Evolutionary conservation across 345 rosid genomes (phyloP), one percentile per base, ranked within the genome.

Genomic region (Turritis glabra): DNA sequence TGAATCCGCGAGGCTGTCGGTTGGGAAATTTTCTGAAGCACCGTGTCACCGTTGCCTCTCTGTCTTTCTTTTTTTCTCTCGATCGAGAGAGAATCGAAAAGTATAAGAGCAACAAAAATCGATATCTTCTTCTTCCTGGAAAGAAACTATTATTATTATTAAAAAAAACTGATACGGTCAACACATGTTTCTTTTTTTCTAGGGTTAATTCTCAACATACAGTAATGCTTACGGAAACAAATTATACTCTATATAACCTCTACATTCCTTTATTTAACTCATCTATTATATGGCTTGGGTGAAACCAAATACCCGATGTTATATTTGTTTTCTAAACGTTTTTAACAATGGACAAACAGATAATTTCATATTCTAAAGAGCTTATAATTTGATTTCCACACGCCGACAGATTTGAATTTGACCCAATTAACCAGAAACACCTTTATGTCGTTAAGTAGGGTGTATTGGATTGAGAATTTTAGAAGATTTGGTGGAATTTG

Each of bases 81-180:
- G 74, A 67, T 75, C 73, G 35, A 75, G 69, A 50, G 32, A 68
- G 18, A 8, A 38, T 7, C 35, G 74, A 60, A 75, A 76, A 67
- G 64, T 61, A 76, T 32, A 69, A 54, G 37, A 52, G 40, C 75
- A 62, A 53, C 75, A 62, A 53, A 69, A 64, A 11, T 56, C 72
- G 29, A 64, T 55, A 27, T 25, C 64, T 55, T 56, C 74, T 53
- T 53, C 70, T 58, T 48, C 17, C 5, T 19, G 17, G 22, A 40
- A 50, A 66, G 9, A 59, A 70, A 44, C 58, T 60, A 43, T 5
- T 66, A 11, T 71, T 71, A 46, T 25, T 57, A 33, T 44, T n/a
- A 5, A 10, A 48, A 21, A 18, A 15, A 40, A n/a, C 38, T 18
- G 60, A 64, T 77, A 71, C 67, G 76, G 80, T 77, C 80, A 77